Percentiles rank a stretch among this genome's conserved stretches.
phyloP scores from a whole-genome alignment of 2,329 filamentous ascomycete species.

The Ascochyta clinopodiicola region DNA sequence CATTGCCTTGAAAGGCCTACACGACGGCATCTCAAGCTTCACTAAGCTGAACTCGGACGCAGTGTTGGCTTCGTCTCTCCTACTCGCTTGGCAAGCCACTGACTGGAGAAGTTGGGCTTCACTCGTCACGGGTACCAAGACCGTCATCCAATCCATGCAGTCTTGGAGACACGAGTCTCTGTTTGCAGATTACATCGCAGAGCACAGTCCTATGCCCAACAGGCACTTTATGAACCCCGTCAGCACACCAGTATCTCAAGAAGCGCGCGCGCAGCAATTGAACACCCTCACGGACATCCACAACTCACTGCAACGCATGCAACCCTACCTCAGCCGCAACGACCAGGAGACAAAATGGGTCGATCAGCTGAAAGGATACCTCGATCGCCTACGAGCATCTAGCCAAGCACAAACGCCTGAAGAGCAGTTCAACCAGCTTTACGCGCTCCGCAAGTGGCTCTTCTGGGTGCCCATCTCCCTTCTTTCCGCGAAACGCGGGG shows the following conservation, averaged over 20 bases:
- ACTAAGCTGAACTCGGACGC: constrained; percentile 88
- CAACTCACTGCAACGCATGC: constrained; percentile 52
- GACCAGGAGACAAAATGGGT: constrained; percentile 58
- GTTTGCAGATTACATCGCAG: constrained; percentile 80
- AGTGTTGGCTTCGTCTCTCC: constrained; percentile 85
- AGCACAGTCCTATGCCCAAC: constrained; percentile 62
- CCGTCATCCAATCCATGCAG: constrained; percentile 92
- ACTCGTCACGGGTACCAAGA: constrained; percentile 64
- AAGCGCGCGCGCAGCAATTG: constrained; percentile 62
- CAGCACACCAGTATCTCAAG: constrained; percentile 67
- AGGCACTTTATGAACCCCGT: constrained; percentile 65
- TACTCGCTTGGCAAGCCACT: constrained; percentile 94
- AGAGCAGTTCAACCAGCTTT: constrained; percentile 88
- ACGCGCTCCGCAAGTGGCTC: constrained; percentile 87
- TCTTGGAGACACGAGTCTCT: constrained; percentile 89
- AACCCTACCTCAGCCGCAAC: constrained; percentile 51
- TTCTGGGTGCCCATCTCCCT: constrained; percentile 93
- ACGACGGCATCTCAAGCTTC: constrained; percentile 85
- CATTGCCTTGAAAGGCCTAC: constrained; percentile 82
- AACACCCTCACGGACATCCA: constrained; percentile 50
- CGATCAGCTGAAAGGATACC: constrained; percentile 55
- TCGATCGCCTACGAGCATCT: constrained; percentile 53
- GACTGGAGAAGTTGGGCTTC: constrained; percentile 96
- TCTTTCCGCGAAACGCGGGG: constrained; percentile 76
- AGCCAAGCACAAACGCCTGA: constrained; percentile 63